These are phyloP conservation scores for Leptographium galeiforme DNA, from an alignment of 2,329 filamentous ascomycete species.

Conservation along the genomic window DNA sequence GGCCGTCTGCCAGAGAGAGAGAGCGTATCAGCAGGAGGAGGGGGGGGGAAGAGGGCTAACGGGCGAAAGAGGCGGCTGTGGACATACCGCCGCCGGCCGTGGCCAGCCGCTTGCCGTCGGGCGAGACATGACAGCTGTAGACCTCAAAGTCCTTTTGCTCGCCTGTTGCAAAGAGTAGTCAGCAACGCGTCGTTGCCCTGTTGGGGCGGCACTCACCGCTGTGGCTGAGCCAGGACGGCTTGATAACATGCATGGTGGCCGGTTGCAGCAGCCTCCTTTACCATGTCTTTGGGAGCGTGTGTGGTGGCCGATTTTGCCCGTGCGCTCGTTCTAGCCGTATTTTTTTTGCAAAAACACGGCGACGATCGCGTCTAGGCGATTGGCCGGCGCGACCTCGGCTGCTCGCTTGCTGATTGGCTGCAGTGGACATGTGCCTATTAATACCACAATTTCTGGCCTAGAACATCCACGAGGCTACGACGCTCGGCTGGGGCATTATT, in stretches of 20 bases:
- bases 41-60: background rate
- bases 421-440: background rate
- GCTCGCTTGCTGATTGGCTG: constrained; percentile 5
- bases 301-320: background rate
- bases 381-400: background rate
- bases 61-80: too few species aligned
- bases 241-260: constrained; percentile 66
- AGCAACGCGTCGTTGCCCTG: background rate
- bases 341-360: background rate
- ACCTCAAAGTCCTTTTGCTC: constrained; percentile 98
- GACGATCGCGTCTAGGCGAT: background rate
- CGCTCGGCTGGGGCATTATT: too few species aligned
- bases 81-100: constrained; percentile 78
- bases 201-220: constrained; percentile 59
- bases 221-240: constrained; percentile 91
- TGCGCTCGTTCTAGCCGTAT: background rate
- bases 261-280: constrained; percentile 5
- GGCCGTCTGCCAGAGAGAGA: constrained; percentile 55
- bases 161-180: constrained; percentile 32
- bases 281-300: constrained; percentile 10
- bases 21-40: background rate
- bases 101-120: constrained; percentile 80
- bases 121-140: constrained; percentile 94
- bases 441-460: too few species aligned
- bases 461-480: too few species aligned